These are phyloP conservation scores for Acephala macrosclerotiorum DNA, from an alignment of 2,329 filamentous ascomycete genomes.

Conservation along the genomic window DNA sequence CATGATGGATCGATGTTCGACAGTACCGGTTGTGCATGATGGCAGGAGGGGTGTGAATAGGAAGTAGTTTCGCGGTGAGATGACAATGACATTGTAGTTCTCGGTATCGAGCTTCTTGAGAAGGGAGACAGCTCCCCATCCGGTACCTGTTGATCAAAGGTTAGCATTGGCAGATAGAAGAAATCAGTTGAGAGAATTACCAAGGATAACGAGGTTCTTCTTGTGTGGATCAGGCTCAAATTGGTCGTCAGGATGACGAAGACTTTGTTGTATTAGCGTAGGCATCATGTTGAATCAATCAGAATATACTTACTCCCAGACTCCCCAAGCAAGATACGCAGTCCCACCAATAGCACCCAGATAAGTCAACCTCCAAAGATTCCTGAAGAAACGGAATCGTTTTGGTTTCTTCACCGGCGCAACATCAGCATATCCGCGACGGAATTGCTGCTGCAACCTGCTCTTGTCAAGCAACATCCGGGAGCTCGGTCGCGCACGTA, in stretches of 20 bases:
- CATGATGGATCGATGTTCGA: constrained; percentile 99
- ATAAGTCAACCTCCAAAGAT: constrained; percentile 70
- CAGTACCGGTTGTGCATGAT: constrained; percentile 95
- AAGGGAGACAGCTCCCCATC: constrained; percentile 95
- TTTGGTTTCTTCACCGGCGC: constrained; percentile 57
- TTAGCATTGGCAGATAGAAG: background rate
- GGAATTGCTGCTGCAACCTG: constrained; percentile 48
- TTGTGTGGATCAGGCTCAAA: constrained; percentile 81
- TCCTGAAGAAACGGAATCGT: constrained; percentile 76
- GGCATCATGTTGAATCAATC: too few relatives aligned
- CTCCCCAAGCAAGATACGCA: constrained; percentile 69
- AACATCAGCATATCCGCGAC: constrained; percentile 51
- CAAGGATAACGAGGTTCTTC: constrained; percentile 96
- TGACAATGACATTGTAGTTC: constrained; percentile 98
- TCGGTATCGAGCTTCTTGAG: constrained; percentile 98
- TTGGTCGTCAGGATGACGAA: constrained; percentile 84
- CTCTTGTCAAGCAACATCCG: constrained; percentile 35
- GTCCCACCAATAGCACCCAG: too few relatives aligned
- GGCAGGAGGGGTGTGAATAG: constrained; percentile 97
- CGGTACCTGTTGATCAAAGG: constrained; percentile 70
- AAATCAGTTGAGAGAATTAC: constrained; percentile 57
- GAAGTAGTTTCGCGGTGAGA: constrained; percentile 99
- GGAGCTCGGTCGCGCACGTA: constrained; percentile 38
- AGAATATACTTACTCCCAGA: constrained; percentile 63
- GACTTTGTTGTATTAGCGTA: constrained; percentile 38